Evolutionary conservation across 495 filamentous ascomycete species (phyloP).

Genomic region (Aspergillus kassunensis): DNA sequence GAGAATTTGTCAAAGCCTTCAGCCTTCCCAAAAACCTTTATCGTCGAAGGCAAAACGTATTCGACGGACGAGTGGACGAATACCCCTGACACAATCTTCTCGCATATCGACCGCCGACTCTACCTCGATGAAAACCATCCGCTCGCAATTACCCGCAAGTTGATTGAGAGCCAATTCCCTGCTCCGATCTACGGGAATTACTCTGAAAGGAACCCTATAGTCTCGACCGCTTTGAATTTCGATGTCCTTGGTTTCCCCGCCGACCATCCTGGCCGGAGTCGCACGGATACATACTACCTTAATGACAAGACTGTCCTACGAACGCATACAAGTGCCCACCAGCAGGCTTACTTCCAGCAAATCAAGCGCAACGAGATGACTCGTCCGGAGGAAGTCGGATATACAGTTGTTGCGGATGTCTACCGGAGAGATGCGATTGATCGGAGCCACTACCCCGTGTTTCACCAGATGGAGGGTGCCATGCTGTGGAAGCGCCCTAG

Average conservation of each 20-base stretch:
- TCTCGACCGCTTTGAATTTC: constrained; percentile 86
- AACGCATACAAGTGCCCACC: constrained; percentile 91
- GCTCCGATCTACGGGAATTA: constrained; percentile 67
- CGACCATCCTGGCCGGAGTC: constrained; percentile 84
- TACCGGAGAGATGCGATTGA: constrained; percentile 95
- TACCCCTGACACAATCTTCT: constrained; percentile 67
- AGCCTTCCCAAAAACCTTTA: constrained; percentile 18
- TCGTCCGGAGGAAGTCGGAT: constrained; percentile 68
- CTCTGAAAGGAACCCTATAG: constrained; percentile 75
- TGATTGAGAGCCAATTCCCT: constrained; percentile 89
- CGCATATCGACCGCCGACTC: constrained; percentile 66
- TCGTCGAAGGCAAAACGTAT: constrained; percentile 62
- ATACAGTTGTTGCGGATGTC: constrained; percentile 90
- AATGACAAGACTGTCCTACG: constrained; percentile 79
- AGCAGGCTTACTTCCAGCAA: constrained; percentile 76
- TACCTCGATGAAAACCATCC: constrained; percentile 89
- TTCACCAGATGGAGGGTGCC: constrained; percentile 98
- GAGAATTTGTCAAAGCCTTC: constrained; percentile 8
- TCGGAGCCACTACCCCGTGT: constrained; percentile 89
- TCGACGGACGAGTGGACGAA: constrained; percentile 81
- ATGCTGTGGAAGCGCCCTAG: constrained; percentile 77
- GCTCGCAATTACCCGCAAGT: constrained; percentile 79
- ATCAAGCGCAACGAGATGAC: constrained; percentile 38
- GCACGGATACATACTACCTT: constrained; percentile 93
- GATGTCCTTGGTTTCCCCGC: constrained; percentile 86